These are phyloP conservation scores for Backusella westeae DNA, from an alignment of 192 early-diverging fungal genomes.

Conservation along the genomic window DNA sequence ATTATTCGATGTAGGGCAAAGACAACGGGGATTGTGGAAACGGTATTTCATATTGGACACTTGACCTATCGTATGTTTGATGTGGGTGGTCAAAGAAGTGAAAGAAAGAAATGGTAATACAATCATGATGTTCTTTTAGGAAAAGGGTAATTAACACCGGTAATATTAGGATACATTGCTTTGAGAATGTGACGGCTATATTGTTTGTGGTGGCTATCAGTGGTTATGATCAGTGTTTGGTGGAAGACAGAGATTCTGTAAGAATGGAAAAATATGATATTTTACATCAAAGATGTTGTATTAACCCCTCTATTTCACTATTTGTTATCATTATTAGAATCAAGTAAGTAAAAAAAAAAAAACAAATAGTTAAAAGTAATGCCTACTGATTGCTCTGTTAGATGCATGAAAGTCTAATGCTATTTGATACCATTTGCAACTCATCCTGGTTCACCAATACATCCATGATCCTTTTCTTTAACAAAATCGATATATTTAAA, in stretches of 20 bases:
- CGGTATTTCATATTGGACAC: slow-evolving; percentile 46
- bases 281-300: no score
- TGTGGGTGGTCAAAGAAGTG: slow-evolving; percentile 97
- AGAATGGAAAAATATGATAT: background rate
- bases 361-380: no score
- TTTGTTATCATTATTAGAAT: slow-evolving; percentile 14
- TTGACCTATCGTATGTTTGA: slow-evolving; percentile 85
- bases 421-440: slow-evolving; percentile 61
- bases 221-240: slow-evolving; percentile 56
- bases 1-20: slow-evolving; percentile 57
- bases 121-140: background rate
- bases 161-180: slow-evolving; percentile 34
- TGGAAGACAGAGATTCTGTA: slow-evolving; percentile 46
- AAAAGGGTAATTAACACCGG: no score
- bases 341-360: slow-evolving; percentile 11
- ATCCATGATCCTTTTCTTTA: slow-evolving; percentile 59
- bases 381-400: background rate
- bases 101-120: slow-evolving; percentile 88
- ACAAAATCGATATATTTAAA: slow-evolving; percentile 61
- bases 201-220: slow-evolving; percentile 57
- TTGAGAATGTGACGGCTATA: slow-evolving; percentile 56
- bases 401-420: slow-evolving; percentile 58
- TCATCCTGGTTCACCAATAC: slow-evolving; percentile 60
- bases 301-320: no score
- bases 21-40: slow-evolving; percentile 62